Evolutionary conservation across 345 rosid genomes (phyloP).

Genomic region (Melaleuca alternifolia): DNA sequence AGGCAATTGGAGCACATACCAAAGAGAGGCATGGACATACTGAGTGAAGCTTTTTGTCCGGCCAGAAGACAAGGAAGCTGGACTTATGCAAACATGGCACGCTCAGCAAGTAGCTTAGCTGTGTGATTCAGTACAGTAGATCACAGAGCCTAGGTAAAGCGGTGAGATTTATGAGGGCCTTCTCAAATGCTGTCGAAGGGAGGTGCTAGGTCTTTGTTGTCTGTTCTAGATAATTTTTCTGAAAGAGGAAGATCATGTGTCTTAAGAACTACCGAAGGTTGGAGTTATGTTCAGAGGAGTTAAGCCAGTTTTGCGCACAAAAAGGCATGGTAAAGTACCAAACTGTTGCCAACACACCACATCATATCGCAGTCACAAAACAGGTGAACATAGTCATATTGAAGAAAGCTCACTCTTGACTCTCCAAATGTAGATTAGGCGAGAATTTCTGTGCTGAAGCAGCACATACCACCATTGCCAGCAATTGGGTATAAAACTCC

Average conservation of each 20-base stretch:
- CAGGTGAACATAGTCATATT: background rate
- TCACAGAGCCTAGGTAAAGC: background rate
- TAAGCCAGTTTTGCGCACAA: background rate
- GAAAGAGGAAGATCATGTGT: background rate
- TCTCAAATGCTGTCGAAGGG: background rate
- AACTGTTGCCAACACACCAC: background rate
- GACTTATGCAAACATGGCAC: background rate
- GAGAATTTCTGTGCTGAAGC: background rate
- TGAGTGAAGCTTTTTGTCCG: background rate
- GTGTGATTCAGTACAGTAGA: background rate
- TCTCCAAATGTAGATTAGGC: background rate
- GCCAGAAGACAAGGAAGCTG: background rate
- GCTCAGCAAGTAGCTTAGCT: background rate
- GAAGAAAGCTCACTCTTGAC: background rate
- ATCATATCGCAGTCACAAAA: background rate
- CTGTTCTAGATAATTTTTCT: background rate
- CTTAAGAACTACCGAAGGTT: background rate
- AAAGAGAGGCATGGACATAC: background rate
- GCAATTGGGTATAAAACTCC: background rate
- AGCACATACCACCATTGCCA: background rate
- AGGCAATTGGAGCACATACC: background rate
- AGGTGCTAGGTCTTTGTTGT: background rate
- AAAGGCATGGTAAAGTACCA: background rate
- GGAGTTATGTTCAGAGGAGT: background rate
- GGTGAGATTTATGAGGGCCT: background rate